Evolutionary conservation across 2,329 filamentous ascomycete genomes (phyloP).

Genomic region (Cladosporium colombiae): DNA sequence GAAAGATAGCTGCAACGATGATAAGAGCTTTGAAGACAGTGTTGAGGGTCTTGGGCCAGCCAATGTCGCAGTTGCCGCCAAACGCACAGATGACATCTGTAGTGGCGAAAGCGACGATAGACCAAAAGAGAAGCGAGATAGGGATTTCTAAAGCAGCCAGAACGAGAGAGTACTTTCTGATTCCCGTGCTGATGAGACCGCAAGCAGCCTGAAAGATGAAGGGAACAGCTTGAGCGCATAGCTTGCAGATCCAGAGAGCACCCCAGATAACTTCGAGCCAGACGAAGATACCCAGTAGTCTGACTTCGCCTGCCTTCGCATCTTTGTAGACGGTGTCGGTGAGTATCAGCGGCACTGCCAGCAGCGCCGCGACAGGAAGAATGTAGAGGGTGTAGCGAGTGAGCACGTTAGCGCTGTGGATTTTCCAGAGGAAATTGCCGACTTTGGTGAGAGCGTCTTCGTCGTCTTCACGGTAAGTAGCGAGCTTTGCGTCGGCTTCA

Average conservation of each 20-base stretch:
- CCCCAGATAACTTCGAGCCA: constrained; percentile 72
- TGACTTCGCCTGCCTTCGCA: constrained; percentile 36
- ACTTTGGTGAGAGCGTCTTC: constrained; percentile 63
- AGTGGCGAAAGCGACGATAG: constrained; percentile 62
- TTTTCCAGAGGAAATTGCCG: constrained; percentile 65
- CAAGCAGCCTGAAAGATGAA: constrained; percentile 67
- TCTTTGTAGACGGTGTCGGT: constrained; percentile 34
- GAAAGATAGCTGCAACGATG: constrained; percentile 63
- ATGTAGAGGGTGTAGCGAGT: constrained; percentile 70
- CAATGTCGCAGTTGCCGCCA: constrained; percentile 21
- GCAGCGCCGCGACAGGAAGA: constrained; percentile 61
- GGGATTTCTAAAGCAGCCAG: constrained; percentile 65
- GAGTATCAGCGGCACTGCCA: constrained; percentile 64
- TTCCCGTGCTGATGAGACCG: constrained; percentile 68
- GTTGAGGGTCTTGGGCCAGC: constrained; percentile 43
- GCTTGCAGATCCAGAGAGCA: constrained; percentile 66
- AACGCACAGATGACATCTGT: constrained; percentile 48
- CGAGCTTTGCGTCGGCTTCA: constrained; percentile 19
- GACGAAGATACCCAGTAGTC: constrained; percentile 63
- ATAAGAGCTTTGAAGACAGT: constrained; percentile 63
- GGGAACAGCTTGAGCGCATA: constrained; percentile 63
- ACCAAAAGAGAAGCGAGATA: constrained; percentile 69
- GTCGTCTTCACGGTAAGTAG: constrained; percentile 44
- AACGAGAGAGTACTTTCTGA: constrained; percentile 69
- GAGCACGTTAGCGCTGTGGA: constrained; percentile 63